These are phyloP conservation scores for Penicillium riverlandense DNA, from an alignment of 495 filamentous ascomycete species.

Conservation along the genomic window DNA sequence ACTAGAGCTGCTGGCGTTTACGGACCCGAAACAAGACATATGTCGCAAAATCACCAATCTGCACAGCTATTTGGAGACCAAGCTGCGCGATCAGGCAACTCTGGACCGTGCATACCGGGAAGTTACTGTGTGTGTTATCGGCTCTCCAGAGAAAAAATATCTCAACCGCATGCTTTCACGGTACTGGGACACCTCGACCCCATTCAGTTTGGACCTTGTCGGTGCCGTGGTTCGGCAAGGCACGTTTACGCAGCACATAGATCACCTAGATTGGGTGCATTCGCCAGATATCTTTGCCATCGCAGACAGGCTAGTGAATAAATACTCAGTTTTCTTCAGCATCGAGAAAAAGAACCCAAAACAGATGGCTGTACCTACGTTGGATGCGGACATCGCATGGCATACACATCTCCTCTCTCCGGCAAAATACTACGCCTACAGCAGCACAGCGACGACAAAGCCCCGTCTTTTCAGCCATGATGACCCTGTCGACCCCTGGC, in stretches of 20 bases:
- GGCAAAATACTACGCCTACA: conserved; percentile 52
- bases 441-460: conserved; percentile 7
- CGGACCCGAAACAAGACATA: no score
- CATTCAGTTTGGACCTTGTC: conserved; percentile 67
- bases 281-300: conserved; percentile 56
- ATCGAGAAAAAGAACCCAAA: conserved; percentile 54
- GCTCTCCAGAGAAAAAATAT: conserved; percentile 33
- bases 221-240: conserved; percentile 77
- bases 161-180: conserved; percentile 69
- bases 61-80: no score
- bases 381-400: conserved; percentile 88
- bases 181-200: conserved; percentile 70
- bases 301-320: conserved; percentile 57
- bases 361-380: conserved; percentile 65
- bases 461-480: conserved; percentile 71
- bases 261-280: conserved; percentile 69
- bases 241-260: conserved; percentile 77
- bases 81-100: no score
- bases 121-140: no score
- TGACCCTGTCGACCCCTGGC: conserved; percentile 67
- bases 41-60: no score
- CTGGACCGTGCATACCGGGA: no score
- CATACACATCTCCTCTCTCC: conserved; percentile 60
- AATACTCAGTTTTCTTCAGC: conserved; percentile 62
- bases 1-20: no score